Percentiles rank a stretch among this genome's conserved stretches.
Evolutionary conservation across 2,329 filamentous ascomycete species (phyloP).

Genomic region (Metarhizium rileyi): DNA sequence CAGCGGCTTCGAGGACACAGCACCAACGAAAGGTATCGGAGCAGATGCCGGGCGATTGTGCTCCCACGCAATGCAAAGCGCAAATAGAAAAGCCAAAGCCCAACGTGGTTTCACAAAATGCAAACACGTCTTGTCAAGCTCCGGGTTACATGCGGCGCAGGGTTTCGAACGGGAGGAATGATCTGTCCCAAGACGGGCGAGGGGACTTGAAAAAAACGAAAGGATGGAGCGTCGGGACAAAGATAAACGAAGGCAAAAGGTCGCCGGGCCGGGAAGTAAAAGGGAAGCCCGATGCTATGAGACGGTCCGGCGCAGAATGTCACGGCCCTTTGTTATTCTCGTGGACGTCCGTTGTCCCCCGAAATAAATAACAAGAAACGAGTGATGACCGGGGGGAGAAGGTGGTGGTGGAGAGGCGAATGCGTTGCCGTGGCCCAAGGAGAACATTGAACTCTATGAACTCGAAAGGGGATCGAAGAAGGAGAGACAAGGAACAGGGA

Average conservation of each 20-base stretch:
- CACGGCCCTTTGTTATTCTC: background rate
- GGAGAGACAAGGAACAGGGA: no score
- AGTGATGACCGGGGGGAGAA: background rate
- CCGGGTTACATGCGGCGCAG: background rate
- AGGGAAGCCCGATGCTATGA: background rate
- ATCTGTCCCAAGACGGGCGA: background rate
- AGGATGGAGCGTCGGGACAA: background rate
- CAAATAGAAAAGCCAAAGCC: background rate
- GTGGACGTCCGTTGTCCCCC: background rate
- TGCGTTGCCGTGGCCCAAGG: background rate
- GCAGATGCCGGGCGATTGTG: background rate
- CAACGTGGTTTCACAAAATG: conserved; percentile 1
- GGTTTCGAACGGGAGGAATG: background rate
- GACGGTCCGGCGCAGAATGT: background rate
- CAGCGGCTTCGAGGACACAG: background rate
- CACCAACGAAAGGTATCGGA: background rate
- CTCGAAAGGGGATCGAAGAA: no score
- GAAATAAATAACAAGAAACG: background rate
- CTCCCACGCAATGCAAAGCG: background rate
- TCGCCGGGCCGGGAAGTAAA: background rate
- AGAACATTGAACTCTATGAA: background rate
- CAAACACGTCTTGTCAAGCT: background rate
- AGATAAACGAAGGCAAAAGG: background rate
- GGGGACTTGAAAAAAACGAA: background rate
- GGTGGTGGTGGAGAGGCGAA: background rate